Evolutionary conservation across 1,284 basidiomycete species (phyloP).

Genomic region (Sutorius eximius): DNA sequence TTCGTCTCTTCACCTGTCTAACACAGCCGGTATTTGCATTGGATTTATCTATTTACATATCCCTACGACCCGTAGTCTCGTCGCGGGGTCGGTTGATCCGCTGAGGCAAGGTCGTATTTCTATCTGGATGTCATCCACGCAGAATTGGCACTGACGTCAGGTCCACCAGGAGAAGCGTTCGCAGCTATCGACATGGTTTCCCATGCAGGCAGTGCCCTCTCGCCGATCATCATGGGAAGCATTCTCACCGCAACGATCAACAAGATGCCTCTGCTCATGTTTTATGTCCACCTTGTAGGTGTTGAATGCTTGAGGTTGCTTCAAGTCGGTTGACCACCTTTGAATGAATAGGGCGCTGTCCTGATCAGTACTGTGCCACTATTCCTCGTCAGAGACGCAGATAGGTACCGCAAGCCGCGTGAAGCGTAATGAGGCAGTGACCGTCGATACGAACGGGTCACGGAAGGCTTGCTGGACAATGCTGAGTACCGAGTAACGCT

Average conservation of each 20-base stretch:
- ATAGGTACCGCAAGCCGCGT: slow-evolving; percentile 11
- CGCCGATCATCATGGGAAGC: slow-evolving; percentile 28
- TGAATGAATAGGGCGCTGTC: slow-evolving; percentile 11
- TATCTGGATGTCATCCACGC: background rate
- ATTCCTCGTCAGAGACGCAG: slow-evolving; percentile 25
- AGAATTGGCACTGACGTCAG: background rate
- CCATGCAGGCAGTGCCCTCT: slow-evolving; percentile 28
- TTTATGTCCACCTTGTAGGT: slow-evolving; percentile 26
- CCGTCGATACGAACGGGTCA: background rate
- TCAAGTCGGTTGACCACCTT: background rate
- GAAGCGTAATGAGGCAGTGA: slow-evolving; percentile 1
- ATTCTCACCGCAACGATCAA: slow-evolving; percentile 21
- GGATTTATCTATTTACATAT: slow-evolving; percentile 20
- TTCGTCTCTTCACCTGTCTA: background rate
- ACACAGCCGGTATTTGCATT: slow-evolving; percentile 16
- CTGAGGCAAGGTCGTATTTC: slow-evolving; percentile 30
- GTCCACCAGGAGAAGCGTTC: slow-evolving; percentile 31
- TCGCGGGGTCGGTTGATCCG: slow-evolving; percentile 34
- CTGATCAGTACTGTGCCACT: slow-evolving; percentile 11
- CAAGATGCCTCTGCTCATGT: slow-evolving; percentile 18
- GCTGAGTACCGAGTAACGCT: background rate
- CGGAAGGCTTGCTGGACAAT: background rate
- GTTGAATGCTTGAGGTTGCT: background rate
- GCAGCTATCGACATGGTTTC: slow-evolving; percentile 35
- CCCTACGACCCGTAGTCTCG: slow-evolving; percentile 32